Evolutionary conservation across 495 filamentous ascomycete genomes (phyloP).

Genomic region (Aspergillus affinis): DNA sequence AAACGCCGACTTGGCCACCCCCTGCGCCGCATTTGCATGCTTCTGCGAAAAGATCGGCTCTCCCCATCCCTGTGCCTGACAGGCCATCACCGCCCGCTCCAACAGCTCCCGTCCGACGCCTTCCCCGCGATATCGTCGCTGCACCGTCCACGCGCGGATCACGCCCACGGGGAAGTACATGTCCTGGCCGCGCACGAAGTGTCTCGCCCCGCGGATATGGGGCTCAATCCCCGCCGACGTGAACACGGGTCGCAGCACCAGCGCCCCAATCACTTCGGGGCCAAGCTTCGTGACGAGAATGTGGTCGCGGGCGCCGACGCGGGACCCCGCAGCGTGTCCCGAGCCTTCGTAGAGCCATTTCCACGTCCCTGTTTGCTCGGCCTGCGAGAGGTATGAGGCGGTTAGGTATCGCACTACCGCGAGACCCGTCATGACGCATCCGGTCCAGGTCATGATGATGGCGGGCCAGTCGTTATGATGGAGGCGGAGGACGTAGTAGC

Average conservation of each 20-base stretch:
- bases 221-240: slow-evolving; percentile 20
- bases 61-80: slow-evolving; percentile 53
- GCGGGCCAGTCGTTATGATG: slow-evolving; percentile 23
- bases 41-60: slow-evolving; percentile 61
- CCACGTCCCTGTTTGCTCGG: slow-evolving; percentile 51
- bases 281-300: slow-evolving; percentile 57
- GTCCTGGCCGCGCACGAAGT: neutral
- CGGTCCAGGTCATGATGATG: slow-evolving; percentile 33
- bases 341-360: slow-evolving; percentile 38
- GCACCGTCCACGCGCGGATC: slow-evolving; percentile 76
- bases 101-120: slow-evolving; percentile 71
- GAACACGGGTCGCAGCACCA: slow-evolving; percentile 46
- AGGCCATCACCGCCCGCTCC: slow-evolving; percentile 59
- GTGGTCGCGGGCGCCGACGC: slow-evolving; percentile 19
- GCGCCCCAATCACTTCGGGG: slow-evolving; percentile 54
- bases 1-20: slow-evolving; percentile 27
- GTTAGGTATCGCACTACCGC: slow-evolving; percentile 38
- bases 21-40: slow-evolving; percentile 62
- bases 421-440: slow-evolving; percentile 46
- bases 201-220: neutral
- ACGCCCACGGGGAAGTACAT: slow-evolving; percentile 27
- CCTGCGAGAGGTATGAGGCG: slow-evolving; percentile 48
- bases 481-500: slow-evolving; percentile 40
- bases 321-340: neutral
- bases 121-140: slow-evolving; percentile 59